Evolutionary conservation across 1,284 basidiomycete genomes (phyloP), one percentile per base, ranked within the genome.

Genomic region (Gastroboletus turbinatus): DNA sequence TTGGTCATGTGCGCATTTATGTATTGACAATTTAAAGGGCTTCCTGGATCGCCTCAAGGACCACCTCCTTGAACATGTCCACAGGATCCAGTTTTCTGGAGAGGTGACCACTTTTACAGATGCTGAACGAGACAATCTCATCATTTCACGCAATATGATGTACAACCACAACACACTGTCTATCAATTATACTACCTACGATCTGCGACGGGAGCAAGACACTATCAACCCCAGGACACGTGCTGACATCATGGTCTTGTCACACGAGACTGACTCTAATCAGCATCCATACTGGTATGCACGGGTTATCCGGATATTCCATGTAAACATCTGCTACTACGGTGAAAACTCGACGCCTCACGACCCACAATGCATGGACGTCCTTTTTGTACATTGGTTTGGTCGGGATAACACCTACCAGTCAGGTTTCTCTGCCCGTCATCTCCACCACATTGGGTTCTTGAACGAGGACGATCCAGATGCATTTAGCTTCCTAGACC

Each of bases 271-370:
- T 7, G 42, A 58, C 3, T 1, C 14, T 0, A 23, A 52, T 6
- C 17, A 5, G 0, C 55, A 58, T n/a, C 40, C 57, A 7, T 58
- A 58, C 9, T 58, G 49, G 57, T 58, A 58, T 27, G 46, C 49
- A 1, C 13, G 17, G 0, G 14, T 56, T 1, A 1, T 35, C 14
- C n/a, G 23, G 1, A 39, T 53, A 9, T 54, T 56, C 4, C 54
- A 56, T 14, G 14, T 56, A 3, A 44, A 30, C 0, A n/a, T 56
- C 2, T 11, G 11, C 2, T 47, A 56, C 7, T 21, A 47, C 27
- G 21, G 30, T 1, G 13, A 52, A 5, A 0, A 33, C 3, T 27
- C n/a, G 8, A 11, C 4, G 8, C 39, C 27, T 19, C 0, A 29
- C 1, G 47, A 49, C 21, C 4, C 21, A 5, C 36, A 25, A 7